phyloP scores from a whole-genome alignment of 352 stramenopile genomes.

The Phytophthora hybrid region DNA sequence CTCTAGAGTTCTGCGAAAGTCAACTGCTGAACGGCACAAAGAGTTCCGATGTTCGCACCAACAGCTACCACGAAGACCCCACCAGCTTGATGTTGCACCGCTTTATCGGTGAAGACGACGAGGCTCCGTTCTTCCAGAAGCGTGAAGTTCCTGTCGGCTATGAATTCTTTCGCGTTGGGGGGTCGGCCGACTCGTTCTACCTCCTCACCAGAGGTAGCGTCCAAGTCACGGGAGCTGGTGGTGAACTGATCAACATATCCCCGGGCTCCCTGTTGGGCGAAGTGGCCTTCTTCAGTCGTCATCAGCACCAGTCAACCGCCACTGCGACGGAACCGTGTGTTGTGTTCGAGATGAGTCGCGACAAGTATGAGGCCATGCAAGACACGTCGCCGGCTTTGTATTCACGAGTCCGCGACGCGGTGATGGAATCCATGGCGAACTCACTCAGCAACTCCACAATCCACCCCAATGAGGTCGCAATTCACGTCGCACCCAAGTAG shows the following conservation, averaged over 20 bases:
- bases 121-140: slow-evolving; percentile 55
- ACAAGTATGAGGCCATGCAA: slow-evolving; percentile 65
- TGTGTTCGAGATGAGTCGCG: slow-evolving; percentile 71
- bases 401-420: slow-evolving; percentile 68
- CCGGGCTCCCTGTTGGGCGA: slow-evolving; percentile 78
- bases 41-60: background rate
- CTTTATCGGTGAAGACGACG: slow-evolving; percentile 76
- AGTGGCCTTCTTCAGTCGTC: slow-evolving; percentile 77
- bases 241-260: slow-evolving; percentile 42
- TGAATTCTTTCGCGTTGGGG: slow-evolving; percentile 66
- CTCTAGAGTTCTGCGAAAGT: slow-evolving; percentile 78
- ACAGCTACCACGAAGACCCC: slow-evolving; percentile 44
- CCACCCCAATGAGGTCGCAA: background rate
- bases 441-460: slow-evolving; percentile 34
- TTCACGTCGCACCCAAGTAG: background rate
- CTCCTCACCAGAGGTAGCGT: slow-evolving; percentile 70
- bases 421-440: slow-evolving; percentile 80
- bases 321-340: slow-evolving; percentile 47
- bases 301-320: slow-evolving; percentile 57
- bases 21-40: slow-evolving; percentile 38
- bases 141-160: slow-evolving; percentile 52
- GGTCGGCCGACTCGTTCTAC: slow-evolving; percentile 62
- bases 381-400: slow-evolving; percentile 50
- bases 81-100: slow-evolving; percentile 59
- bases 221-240: slow-evolving; percentile 48